A percentile compares a stretch with the other conserved stretches of the same genome.
Evolutionary conservation across 73 alveolate species (phyloP).

Genomic region (Loxodes magnus): DNA sequence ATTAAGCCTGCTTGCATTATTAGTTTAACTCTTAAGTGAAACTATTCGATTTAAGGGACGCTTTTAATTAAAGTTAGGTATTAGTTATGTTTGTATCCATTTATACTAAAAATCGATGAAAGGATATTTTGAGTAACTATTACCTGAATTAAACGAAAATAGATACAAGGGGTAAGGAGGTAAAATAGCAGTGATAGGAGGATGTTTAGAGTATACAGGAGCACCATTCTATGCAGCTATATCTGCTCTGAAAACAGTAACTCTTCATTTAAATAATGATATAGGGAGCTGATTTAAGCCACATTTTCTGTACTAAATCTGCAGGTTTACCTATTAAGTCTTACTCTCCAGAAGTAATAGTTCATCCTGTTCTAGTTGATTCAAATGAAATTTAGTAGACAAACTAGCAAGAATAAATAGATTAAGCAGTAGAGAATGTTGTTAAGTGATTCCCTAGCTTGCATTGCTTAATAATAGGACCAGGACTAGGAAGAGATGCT

Average conservation of each 20-base stretch:
- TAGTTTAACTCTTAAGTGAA: too few relatives aligned
- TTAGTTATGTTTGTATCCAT: too few relatives aligned
- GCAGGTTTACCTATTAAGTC: constrained; percentile 87
- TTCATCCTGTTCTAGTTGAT: constrained; percentile 62
- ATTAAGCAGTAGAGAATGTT: constrained; percentile 29
- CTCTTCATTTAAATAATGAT: too few relatives aligned
- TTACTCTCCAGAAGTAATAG: constrained; percentile 96
- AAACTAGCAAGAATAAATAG: constrained; percentile 2
- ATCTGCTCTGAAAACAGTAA: constrained; percentile 66
- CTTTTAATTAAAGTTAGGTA: too few relatives aligned
- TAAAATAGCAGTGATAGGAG: constrained; percentile 84
- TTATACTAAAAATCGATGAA: too few relatives aligned
- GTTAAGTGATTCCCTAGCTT: constrained; percentile 53
- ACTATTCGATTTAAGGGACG: too few relatives aligned
- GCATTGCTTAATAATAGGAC: constrained; percentile 79
- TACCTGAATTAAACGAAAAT: too few relatives aligned
- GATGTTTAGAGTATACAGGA: constrained; percentile 92
- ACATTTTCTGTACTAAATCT: constrained; percentile 70
- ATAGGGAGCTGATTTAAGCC: constrained; percentile 90
- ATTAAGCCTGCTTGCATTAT: too few relatives aligned
- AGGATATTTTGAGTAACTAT: too few relatives aligned
- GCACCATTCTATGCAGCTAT: constrained; percentile 94
- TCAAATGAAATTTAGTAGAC: constrained; percentile 19
- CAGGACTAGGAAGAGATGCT: constrained; percentile 88
- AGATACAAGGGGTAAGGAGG: constrained; percentile 92